phyloP scores from a whole-genome alignment of 2,329 filamentous ascomycete genomes.

The Monilinia fructigena region DNA sequence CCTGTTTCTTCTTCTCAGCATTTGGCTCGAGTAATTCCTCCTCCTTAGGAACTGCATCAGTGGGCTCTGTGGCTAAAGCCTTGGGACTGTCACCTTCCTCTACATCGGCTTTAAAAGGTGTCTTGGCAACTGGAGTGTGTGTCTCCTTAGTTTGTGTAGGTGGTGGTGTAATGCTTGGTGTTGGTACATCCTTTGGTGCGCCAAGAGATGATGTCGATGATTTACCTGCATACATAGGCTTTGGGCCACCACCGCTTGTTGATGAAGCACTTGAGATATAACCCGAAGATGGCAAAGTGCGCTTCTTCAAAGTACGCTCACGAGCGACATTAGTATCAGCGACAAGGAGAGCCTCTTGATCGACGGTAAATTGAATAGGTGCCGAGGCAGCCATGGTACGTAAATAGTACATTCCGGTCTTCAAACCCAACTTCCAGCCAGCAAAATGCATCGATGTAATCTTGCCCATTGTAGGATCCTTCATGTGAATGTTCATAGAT shows the following conservation, averaged over 20 bases:
- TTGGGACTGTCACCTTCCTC: slow-evolving; percentile 78
- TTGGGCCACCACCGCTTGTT: slow-evolving; percentile 54
- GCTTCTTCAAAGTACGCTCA: slow-evolving; percentile 64
- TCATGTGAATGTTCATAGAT: slow-evolving; percentile 99
- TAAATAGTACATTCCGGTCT: slow-evolving; percentile 99
- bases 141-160: slow-evolving; percentile 41
- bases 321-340: slow-evolving; percentile 76
- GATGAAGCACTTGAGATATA: slow-evolving; percentile 51
- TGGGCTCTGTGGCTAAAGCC: slow-evolving; percentile 70
- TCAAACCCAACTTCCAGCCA: slow-evolving; percentile 97
- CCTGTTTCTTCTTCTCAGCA: slow-evolving; percentile 57
- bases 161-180: slow-evolving; percentile 64
- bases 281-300: slow-evolving; percentile 53
- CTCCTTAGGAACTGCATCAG: slow-evolving; percentile 54
- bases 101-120: slow-evolving; percentile 73
- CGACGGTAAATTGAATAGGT: slow-evolving; percentile 98
- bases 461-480: slow-evolving; percentile 99
- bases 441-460: slow-evolving; percentile 99
- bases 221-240: slow-evolving; percentile 64
- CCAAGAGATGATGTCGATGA: slow-evolving; percentile 30
- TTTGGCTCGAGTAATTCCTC: slow-evolving; percentile 63
- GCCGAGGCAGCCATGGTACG: slow-evolving; percentile 95
- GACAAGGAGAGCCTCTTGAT: slow-evolving; percentile 90
- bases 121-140: slow-evolving; percentile 51
- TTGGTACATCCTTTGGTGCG: slow-evolving; percentile 62